These are phyloP conservation scores for Jatropha podagrica DNA, from an alignment of 441 rosid genomes.

Conservation along the genomic window DNA sequence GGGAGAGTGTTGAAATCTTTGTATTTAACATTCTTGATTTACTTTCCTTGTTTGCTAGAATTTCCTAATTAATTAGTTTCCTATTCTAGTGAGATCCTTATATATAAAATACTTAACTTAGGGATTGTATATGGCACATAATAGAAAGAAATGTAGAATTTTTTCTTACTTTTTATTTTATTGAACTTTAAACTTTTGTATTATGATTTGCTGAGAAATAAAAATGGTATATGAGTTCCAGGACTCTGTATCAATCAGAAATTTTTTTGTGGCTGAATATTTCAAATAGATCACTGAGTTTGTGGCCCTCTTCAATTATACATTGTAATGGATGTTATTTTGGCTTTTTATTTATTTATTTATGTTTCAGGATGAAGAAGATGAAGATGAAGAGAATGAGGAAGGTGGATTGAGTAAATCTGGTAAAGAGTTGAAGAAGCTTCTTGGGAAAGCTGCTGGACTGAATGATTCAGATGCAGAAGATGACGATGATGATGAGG, in stretches of 20 bases:
- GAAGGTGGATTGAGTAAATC: slow-evolving; percentile 86
- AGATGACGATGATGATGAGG: slow-evolving; percentile 82
- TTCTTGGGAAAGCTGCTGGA: slow-evolving; percentile 73
- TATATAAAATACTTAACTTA: too few relatives aligned
- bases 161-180: neutral
- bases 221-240: neutral
- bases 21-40: too few relatives aligned
- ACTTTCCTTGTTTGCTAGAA: too few relatives aligned
- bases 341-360: neutral
- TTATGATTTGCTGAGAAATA: neutral
- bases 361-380: slow-evolving; percentile 76
- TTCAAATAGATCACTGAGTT: neutral
- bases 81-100: too few relatives aligned
- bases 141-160: too few relatives aligned
- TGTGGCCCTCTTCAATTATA: neutral
- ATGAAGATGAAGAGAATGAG: slow-evolving; percentile 84
- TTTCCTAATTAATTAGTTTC: too few relatives aligned
- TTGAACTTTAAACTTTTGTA: neutral
- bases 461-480: slow-evolving; percentile 75
- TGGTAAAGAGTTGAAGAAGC: slow-evolving; percentile 92
- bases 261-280: neutral
- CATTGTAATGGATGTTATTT: neutral
- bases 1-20: too few relatives aligned
- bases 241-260: neutral
- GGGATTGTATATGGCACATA: too few relatives aligned